Base-by-base conservation (phyloP, 352 stramenopile species). In the Phytophthora tentaculata region DNA sequence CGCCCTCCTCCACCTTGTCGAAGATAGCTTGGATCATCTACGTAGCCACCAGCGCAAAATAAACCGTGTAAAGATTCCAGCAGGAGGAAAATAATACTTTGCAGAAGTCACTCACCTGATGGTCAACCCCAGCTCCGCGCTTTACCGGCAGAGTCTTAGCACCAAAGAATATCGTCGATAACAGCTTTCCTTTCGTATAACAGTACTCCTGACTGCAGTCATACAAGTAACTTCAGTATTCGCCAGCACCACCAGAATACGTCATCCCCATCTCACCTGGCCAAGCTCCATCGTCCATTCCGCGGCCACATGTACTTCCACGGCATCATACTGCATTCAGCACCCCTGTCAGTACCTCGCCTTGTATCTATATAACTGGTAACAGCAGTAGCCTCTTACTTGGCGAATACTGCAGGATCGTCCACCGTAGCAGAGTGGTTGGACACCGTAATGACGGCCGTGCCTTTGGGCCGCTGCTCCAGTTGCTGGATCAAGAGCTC, bases 371-470 rank as follows among this genome's bases (percentile, higher is more conserved):
- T n/a, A 43, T 16, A 7, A 23, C 41, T 49, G 26, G 32, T 45
- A 53, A 29, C 53, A 23, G n/a, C 12, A 32, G 16, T 0, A 35
- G 24, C 4, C 8, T 76, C 81, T 52, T 80, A 92, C 84, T 75
- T 79, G 6, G 84, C 84, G 49, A 95, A 73, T 2, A 93, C 63
- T 20, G 69, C 84, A 0, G 88, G 88, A 54, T 95, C 88, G 64
- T 95, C 88, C 26, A 95, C 84, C 5, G 86, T 95, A 10, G 88
- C 84, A 53, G 85, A 89, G 78, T 95, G 88, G 65, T 95, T 95
- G 28, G 83, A 93, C 44, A 95, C 86, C 28, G 88, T 95, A 65
- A 95, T 91, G 58, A 95, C 58, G 26, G 85, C 56, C 39, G 80
- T 83, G 39, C 75, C 70, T 5, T 74, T 57, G 32, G 82, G 84